Conservation (phyloP, 139 green algal genomes). For the Gonium pectorale region DNA sequence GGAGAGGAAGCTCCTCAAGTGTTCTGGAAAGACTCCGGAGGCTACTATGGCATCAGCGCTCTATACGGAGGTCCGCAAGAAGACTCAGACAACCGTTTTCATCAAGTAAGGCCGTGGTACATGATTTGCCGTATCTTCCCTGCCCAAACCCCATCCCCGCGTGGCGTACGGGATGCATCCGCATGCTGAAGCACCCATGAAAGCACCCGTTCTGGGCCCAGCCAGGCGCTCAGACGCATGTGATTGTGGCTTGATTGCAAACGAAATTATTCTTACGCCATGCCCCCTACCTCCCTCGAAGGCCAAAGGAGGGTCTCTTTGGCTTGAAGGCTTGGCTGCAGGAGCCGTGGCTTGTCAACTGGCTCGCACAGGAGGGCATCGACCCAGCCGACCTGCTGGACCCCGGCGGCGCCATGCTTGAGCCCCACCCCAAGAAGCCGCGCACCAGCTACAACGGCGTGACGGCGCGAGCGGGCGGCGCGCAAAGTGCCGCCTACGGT, state of each 20-base stretch:
- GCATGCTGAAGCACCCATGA: no score
- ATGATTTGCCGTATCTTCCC: no score
- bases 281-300: background rate
- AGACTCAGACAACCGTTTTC: slow-evolving; percentile 71
- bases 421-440: slow-evolving; percentile 8
- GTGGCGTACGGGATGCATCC: no score
- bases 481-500: no score
- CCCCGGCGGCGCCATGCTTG: background rate
- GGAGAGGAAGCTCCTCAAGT: slow-evolving; percentile 65
- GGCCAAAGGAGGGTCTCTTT: slow-evolving; percentile 80
- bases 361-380: slow-evolving; percentile 29
- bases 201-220: no score
- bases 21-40: slow-evolving; percentile 77
- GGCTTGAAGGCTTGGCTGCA: slow-evolving; percentile 75
- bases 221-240: no score
- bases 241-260: no score
- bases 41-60: slow-evolving; percentile 82
- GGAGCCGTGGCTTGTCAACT: slow-evolving; percentile 34
- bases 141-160: no score
- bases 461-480: background rate
- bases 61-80: slow-evolving; percentile 82
- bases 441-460: slow-evolving; percentile 39
- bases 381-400: slow-evolving; percentile 7
- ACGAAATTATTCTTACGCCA: no score
- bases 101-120: slow-evolving; percentile 66